These are phyloP conservation scores for Suhomyces coccinellae DNA, from an alignment of 1,139 yeast genomes.

Conservation along the genomic window DNA sequence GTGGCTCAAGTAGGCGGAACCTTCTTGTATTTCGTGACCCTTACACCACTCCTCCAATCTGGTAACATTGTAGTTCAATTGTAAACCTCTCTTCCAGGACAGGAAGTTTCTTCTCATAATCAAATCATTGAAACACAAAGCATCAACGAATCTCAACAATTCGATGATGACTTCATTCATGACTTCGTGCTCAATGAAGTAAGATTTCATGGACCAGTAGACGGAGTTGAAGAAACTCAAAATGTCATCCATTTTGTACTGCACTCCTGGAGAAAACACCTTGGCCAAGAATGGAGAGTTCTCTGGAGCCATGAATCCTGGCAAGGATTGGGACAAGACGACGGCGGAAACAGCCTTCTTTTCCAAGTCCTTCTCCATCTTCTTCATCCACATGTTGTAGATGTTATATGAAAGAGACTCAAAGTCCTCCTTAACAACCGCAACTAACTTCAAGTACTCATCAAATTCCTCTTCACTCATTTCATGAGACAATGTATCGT, in stretches of 20 bases:
- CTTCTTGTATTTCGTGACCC: conserved; percentile 89
- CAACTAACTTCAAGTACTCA: conserved; percentile 85
- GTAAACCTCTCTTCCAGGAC: conserved; percentile 98
- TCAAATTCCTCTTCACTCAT: conserved; percentile 90
- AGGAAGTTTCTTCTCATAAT: conserved; percentile 92
- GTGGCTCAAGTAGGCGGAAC: conserved; percentile 83
- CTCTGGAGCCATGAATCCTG: conserved; percentile 94
- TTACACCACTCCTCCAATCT: conserved; percentile 99
- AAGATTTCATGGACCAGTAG: conserved; percentile 91
- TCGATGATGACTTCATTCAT: conserved; percentile 85
- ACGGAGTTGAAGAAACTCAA: conserved; percentile 87
- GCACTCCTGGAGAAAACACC: conserved; percentile 71
- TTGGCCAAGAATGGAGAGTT: conserved; percentile 82
- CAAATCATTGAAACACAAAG: conserved; percentile 92
- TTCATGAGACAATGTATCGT: conserved; percentile 74
- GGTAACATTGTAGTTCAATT: conserved; percentile 93
- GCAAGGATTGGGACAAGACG: conserved; percentile 89
- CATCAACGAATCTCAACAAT: conserved; percentile 83
- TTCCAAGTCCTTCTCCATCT: conserved; percentile 86
- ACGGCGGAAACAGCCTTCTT: conserved; percentile 94
- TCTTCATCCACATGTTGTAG: conserved; percentile 97
- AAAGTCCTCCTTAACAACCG: conserved; percentile 91
- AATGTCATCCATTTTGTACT: conserved; percentile 93
- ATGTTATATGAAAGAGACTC: conserved; percentile 92
- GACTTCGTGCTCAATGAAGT: conserved; percentile 82